Conservation (phyloP, 2,329 filamentous ascomycete genomes). For the Trichoderma koningiopsis region DNA sequence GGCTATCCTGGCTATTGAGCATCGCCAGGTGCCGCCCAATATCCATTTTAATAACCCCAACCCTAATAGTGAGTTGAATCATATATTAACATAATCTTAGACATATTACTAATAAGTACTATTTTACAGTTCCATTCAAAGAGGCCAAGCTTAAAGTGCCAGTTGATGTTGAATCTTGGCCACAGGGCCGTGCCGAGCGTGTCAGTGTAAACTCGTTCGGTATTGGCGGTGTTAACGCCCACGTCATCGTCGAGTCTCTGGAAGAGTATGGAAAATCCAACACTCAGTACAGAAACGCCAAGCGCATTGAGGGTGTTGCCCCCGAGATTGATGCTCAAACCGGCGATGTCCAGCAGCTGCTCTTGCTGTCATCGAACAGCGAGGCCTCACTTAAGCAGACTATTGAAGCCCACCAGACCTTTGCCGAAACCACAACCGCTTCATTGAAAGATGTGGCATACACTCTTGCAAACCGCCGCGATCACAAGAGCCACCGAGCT, state of each 20-base stretch:
- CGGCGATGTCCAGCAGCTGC: conserved; percentile 14
- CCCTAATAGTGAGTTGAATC: conserved; percentile 25
- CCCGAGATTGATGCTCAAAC: neutral
- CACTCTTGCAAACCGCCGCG: conserved; percentile 32
- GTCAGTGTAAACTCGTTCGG: conserved; percentile 45
- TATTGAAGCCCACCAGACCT: conserved; percentile 29
- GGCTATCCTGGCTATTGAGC: conserved; percentile 37
- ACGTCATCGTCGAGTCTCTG: conserved; percentile 30
- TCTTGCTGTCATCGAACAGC: conserved; percentile 31
- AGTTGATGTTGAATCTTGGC: conserved; percentile 31
- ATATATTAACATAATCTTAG: neutral
- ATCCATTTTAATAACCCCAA: conserved; percentile 38
- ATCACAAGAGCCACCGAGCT: conserved; percentile 32
- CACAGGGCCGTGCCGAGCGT: conserved; percentile 31
- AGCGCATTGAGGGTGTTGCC: neutral
- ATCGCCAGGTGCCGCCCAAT: conserved; percentile 38
- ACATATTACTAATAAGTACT: neutral
- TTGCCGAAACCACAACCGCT: conserved; percentile 27
- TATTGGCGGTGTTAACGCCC: conserved; percentile 44
- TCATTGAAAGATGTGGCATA: conserved; percentile 12
- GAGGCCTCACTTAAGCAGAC: neutral
- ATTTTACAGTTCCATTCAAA: conserved; percentile 30
- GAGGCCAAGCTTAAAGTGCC: conserved; percentile 34
- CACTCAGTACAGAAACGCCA: neutral
- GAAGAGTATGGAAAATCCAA: neutral